Evolutionary conservation across 2,329 filamentous ascomycete species (phyloP).

Genomic region (Furcasterigmium furcatum): DNA sequence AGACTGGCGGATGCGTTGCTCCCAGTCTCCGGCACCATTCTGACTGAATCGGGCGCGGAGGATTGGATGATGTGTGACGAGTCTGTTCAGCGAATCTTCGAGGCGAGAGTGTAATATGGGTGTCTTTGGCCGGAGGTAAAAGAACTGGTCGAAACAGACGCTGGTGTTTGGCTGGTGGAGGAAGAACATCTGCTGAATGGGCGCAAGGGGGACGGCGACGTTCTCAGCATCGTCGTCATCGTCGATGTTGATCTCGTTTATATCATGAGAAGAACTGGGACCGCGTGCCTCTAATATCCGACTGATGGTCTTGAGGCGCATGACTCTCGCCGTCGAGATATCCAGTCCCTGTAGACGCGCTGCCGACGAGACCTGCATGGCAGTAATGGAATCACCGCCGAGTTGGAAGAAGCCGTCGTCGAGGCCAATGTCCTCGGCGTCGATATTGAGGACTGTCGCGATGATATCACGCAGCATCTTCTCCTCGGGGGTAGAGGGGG

Average conservation of each 20-base stretch:
- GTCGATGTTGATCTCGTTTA: no score
- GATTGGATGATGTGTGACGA: conserved; percentile 7
- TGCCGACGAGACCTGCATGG: conserved; percentile 4
- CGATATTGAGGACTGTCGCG: conserved; percentile 4
- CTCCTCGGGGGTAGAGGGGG: neutral
- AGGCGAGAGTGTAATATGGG: neutral
- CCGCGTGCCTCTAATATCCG: neutral
- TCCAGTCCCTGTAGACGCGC: neutral
- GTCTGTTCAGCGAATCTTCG: neutral
- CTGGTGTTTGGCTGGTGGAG: conserved; percentile 7
- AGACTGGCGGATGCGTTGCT: conserved; percentile 1
- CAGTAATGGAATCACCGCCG: conserved; percentile 6
- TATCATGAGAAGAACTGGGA: no score
- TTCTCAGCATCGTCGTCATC: neutral
- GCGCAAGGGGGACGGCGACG: conserved; percentile 1
- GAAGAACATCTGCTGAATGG: conserved; percentile 7
- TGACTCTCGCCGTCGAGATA: conserved; percentile 4
- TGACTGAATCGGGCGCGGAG: conserved; percentile 6
- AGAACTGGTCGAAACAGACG: conserved; percentile 2
- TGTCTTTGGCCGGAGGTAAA: neutral
- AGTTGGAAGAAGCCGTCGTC: conserved; percentile 3
- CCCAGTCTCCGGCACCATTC: neutral
- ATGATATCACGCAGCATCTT: conserved; percentile 4
- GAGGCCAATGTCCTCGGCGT: neutral
- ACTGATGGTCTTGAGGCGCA: conserved; percentile 7